Percentiles rank a stretch among this genome's conserved stretches.
These are phyloP conservation scores for Marasmius fiardii DNA, from an alignment of 1,284 basidiomycete genomes.

Conservation along the genomic window DNA sequence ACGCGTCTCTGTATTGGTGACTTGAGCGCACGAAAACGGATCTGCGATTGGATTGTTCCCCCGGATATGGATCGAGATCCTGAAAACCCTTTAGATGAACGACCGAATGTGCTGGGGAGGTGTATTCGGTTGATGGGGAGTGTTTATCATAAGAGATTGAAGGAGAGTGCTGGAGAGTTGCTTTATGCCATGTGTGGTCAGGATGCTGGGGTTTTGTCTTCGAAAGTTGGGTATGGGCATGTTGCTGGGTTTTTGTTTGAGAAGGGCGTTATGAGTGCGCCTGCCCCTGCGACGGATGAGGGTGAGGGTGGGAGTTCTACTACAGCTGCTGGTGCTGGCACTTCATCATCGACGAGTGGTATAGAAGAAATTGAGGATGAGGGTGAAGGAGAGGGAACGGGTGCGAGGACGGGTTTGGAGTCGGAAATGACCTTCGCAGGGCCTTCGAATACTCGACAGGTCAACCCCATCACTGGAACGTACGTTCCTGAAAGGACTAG, in stretches of 20 bases:
- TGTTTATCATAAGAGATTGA: conserved; percentile 68
- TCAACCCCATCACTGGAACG: conserved; percentile 82
- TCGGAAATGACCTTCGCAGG: conserved; percentile 31
- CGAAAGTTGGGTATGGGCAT: conserved; percentile 60
- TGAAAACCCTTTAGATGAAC: conserved; percentile 62
- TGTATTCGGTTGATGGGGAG: conserved; percentile 75
- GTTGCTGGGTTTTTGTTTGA: conserved; percentile 90
- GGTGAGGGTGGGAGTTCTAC: background rate
- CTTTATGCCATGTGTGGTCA: conserved; percentile 78
- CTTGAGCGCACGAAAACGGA: conserved; percentile 47
- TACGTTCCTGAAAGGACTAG: conserved; percentile 32
- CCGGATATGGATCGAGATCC: conserved; percentile 68
- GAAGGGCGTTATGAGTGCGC: conserved; percentile 75
- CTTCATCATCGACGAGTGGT: background rate
- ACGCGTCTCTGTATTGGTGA: conserved; percentile 66
- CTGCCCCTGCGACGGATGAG: conserved; percentile 35
- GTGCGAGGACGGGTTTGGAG: conserved; percentile 14
- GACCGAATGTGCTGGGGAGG: conserved; percentile 72
- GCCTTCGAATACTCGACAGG: conserved; percentile 3
- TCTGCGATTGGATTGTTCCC: conserved; percentile 71
- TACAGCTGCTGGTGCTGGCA: conserved; percentile 40
- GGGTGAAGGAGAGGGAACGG: conserved; percentile 26
- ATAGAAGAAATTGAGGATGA: background rate
- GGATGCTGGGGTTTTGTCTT: conserved; percentile 36
- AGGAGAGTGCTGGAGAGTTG: conserved; percentile 81